phyloP scores from a whole-genome alignment of 73 alveolate genomes.

The Paraurostyla sp. region DNA sequence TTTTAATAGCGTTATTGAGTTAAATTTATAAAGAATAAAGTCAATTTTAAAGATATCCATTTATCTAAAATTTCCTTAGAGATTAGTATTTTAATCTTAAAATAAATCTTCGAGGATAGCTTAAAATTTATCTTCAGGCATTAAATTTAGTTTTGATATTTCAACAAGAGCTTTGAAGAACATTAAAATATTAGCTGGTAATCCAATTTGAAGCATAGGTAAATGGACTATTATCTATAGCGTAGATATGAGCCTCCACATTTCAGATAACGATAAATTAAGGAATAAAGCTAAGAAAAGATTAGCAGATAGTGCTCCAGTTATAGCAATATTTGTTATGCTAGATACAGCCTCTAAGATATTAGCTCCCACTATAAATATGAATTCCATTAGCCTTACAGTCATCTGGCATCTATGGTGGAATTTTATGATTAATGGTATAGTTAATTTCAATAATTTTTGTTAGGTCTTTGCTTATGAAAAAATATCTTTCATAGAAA shows the following conservation, averaged over 20 bases:
- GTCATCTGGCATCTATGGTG: conserved; percentile 1
- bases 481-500: conserved; percentile 3
- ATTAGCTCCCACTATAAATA: background rate
- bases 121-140: background rate
- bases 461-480: background rate
- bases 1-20: too few relatives aligned
- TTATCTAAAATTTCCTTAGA: conserved; percentile 1
- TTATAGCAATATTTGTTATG: background rate
- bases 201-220: background rate
- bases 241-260: conserved; percentile 29
- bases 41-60: background rate
- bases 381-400: background rate
- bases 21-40: too few relatives aligned
- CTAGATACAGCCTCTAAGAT: background rate
- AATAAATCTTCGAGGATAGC: background rate
- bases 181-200: conserved; percentile 1
- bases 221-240: conserved; percentile 15
- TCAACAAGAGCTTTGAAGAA: background rate
- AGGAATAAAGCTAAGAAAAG: background rate
- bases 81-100: background rate
- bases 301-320: conserved; percentile 15
- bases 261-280: background rate
- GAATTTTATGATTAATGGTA: background rate
- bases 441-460: background rate
- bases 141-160: background rate